A percentile compares a stretch with the other conserved stretches of the same genome.
Conservation (phyloP, 805 yeast species). For the Hanseniaspora clermontiae region DNA sequence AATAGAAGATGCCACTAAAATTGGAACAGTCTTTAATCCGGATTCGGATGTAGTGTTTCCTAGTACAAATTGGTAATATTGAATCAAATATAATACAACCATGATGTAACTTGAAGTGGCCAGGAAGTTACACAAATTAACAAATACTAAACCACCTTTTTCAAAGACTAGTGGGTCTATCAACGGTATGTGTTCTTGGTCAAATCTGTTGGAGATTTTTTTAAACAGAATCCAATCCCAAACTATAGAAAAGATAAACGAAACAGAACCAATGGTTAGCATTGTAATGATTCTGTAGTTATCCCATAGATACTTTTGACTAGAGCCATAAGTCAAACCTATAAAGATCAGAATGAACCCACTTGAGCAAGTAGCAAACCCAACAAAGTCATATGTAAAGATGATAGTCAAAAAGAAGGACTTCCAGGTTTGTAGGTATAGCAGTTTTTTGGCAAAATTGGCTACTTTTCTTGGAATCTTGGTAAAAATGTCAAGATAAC, state of each 20-base stretch:
- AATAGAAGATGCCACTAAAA: slow-evolving; percentile 16
- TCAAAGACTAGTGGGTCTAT: slow-evolving; percentile 8
- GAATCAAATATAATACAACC: slow-evolving; percentile 5
- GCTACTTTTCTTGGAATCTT: not conserved
- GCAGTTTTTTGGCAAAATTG: not conserved
- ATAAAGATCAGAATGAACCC: slow-evolving; percentile 20
- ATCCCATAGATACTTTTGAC: slow-evolving; percentile 45
- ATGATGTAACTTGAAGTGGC: not conserved
- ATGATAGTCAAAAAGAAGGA: slow-evolving; percentile 5
- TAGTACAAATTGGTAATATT: slow-evolving; percentile 12
- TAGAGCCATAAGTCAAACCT: slow-evolving; percentile 38
- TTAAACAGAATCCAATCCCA: slow-evolving; percentile 30
- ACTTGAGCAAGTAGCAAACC: slow-evolving; percentile 19
- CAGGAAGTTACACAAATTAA: slow-evolving; percentile 3
- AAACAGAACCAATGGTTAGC: slow-evolving; percentile 33
- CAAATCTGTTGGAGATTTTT: slow-evolving; percentile 2
- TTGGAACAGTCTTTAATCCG: slow-evolving; percentile 19
- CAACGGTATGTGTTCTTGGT: slow-evolving; percentile 6
- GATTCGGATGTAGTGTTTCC: slow-evolving; percentile 15
- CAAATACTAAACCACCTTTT: slow-evolving; percentile 5
- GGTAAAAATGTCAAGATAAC: not conserved
- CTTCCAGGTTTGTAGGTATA: not conserved
- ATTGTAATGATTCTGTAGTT: slow-evolving; percentile 32
- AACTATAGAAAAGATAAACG: slow-evolving; percentile 33
- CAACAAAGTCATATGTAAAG: slow-evolving; percentile 20